Conservation (phyloP, 2,329 filamentous ascomycete genomes). For the Sporothrix euskadiensis region DNA sequence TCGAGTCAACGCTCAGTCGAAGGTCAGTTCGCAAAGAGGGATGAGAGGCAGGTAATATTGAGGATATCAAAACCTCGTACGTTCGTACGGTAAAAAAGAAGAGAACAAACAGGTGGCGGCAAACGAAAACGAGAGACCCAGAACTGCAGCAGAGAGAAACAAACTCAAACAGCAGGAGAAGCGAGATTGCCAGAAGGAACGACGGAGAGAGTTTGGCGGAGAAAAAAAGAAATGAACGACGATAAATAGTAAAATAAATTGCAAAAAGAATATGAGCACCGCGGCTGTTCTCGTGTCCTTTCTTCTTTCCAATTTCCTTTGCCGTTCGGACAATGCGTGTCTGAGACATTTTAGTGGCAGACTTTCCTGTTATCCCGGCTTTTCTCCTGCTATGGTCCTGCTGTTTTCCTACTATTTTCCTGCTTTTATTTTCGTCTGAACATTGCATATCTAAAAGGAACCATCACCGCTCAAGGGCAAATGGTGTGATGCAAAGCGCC, state of each 20-base stretch:
- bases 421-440: background rate
- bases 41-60: background rate
- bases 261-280: background rate
- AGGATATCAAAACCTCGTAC: background rate
- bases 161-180: constrained; percentile 8
- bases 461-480: constrained; percentile 4
- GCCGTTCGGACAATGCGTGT: constrained; percentile 6
- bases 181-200: background rate
- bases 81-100: background rate
- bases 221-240: background rate
- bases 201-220: background rate
- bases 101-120: background rate
- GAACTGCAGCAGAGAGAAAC: background rate
- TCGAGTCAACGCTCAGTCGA: background rate
- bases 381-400: background rate
- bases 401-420: background rate
- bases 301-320: constrained; percentile 17
- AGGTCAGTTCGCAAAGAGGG: background rate
- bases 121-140: background rate
- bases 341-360: constrained; percentile 16
- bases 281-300: background rate
- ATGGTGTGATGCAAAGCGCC: background rate
- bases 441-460: background rate
- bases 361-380: background rate
- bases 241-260: background rate